These are phyloP conservation scores for Amphichorda felina DNA, from an alignment of 2,329 filamentous ascomycete genomes.

Conservation along the genomic window DNA sequence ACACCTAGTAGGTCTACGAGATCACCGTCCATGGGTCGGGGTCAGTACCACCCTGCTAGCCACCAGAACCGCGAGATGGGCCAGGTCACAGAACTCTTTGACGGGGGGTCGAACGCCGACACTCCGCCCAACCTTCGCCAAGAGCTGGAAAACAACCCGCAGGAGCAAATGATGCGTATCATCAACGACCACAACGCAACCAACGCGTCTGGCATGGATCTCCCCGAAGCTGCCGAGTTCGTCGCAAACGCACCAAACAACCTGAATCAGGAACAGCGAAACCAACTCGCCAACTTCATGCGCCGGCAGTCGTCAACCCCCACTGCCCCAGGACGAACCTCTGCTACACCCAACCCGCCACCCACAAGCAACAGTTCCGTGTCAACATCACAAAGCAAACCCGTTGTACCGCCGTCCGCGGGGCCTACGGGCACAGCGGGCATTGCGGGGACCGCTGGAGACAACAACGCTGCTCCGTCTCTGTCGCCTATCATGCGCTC, in stretches of 20 bases:
- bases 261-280: constrained; percentile 44
- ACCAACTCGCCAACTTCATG: constrained; percentile 48
- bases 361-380: neutral
- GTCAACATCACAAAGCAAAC: neutral
- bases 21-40: constrained; percentile 4
- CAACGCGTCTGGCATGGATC: constrained; percentile 28
- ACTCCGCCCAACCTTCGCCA: constrained; percentile 39
- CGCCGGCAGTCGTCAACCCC: constrained; percentile 25
- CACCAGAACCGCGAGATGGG: constrained; percentile 33
- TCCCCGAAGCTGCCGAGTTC: constrained; percentile 36
- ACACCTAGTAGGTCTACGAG: constrained; percentile 17
- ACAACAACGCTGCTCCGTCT: constrained; percentile 18
- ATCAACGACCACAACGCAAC: constrained; percentile 51
- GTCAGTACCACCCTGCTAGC: constrained; percentile 11
- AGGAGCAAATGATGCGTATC: constrained; percentile 52
- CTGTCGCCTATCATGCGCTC: constrained; percentile 39
- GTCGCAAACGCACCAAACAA: constrained; percentile 43
- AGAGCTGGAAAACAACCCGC: constrained; percentile 44
- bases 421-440: too few species aligned
- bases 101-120: constrained; percentile 34
- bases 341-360: neutral
- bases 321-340: neutral
- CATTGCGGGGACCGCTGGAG: constrained; percentile 6
- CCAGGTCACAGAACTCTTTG: constrained; percentile 49
- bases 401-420: neutral